Evolutionary conservation across 768 basidiomycete genomes (phyloP), one percentile per base, ranked within the genome.

Genomic region (Leccinum subtestaceum): DNA sequence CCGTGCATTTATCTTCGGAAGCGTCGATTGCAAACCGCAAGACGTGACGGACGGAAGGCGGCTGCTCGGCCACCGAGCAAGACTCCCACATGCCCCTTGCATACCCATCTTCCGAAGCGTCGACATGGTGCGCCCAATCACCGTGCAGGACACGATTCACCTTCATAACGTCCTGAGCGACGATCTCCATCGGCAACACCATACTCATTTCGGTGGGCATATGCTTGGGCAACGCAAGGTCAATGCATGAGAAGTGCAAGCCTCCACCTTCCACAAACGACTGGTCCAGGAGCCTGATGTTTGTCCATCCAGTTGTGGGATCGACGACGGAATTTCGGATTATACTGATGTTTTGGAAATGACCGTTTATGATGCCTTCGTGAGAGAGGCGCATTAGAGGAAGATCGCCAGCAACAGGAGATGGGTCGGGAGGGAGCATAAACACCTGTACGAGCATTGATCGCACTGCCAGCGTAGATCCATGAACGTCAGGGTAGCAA

Each of bases 21-120:
- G 57, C 53, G 23, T 58, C 57, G 25, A 58, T 58, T 2, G 25
- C 34, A 12, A 47, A 58, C 36, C 32, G 32, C 19, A 58, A 43
- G 9, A 19, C n/a, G 1, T 2, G 4, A 11, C 40, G 10, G 9
- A 10, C 4, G 4, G n/a, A 43, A 43, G 40, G 40, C 40, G 9
- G 40, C 5, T 5, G 23, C 15, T 13, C 3, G 2, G 9, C 4
- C 1, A 9, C 0, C 5, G 5, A 8, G 6, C 27, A 38, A 45
- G 43, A 52, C 8, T 21, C 17, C 32, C 17, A 55, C 9, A 58
- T 31, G 17, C 53, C 53, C 4, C 58, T 55, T 15, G 12, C 46
- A 47, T 55, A 29, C 27, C 53, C 53, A 4, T 58, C 58, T 5
- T 56, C 53, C 19, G 58, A 58, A 9, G 13, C 32, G 15, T 31